Conservation (phyloP, 805 yeast genomes). For the Pichia insulana region DNA sequence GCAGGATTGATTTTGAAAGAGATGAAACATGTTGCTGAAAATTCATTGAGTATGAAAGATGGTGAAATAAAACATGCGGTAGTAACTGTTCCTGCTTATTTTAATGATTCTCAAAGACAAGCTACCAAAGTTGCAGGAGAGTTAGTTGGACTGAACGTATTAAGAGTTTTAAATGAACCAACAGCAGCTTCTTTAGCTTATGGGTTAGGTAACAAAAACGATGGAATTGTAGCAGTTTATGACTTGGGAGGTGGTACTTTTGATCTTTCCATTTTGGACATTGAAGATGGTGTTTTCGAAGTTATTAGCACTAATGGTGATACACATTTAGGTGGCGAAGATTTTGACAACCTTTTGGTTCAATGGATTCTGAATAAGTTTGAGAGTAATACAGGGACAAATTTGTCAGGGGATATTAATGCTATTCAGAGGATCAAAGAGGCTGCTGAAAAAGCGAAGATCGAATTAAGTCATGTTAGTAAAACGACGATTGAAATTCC, state of each 20-base stretch:
- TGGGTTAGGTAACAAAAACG: constrained; percentile 71
- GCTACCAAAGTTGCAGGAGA: constrained; percentile 95
- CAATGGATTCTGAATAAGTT: constrained; percentile 72
- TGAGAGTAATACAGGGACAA: constrained; percentile 60
- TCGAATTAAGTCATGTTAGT: constrained; percentile 69
- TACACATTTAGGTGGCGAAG: constrained; percentile 88
- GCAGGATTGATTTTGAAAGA: constrained; percentile 89
- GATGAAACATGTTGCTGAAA: constrained; percentile 93
- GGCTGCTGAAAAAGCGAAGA: constrained; percentile 86
- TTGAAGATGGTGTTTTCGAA: constrained; percentile 95
- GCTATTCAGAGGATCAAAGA: constrained; percentile 82
- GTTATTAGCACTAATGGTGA: constrained; percentile 94
- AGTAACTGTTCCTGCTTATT: constrained; percentile 83
- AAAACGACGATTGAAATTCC: constrained; percentile 73
- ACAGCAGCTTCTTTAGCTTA: constrained; percentile 90
- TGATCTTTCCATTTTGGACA: constrained; percentile 91
- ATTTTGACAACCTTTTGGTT: constrained; percentile 76
- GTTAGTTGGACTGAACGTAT: constrained; percentile 82
- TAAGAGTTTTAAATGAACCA: constrained; percentile 82
- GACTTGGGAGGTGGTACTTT: constrained; percentile 98
- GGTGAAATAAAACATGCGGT: constrained; percentile 79
- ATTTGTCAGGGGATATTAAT: constrained; percentile 56
- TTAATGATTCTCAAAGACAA: constrained; percentile 83
- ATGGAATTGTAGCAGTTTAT: constrained; percentile 76
- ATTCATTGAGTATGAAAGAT: constrained; percentile 44